phyloP scores from a whole-genome alignment of 805 yeast species.

The Lipomyces chichibuensis region DNA sequence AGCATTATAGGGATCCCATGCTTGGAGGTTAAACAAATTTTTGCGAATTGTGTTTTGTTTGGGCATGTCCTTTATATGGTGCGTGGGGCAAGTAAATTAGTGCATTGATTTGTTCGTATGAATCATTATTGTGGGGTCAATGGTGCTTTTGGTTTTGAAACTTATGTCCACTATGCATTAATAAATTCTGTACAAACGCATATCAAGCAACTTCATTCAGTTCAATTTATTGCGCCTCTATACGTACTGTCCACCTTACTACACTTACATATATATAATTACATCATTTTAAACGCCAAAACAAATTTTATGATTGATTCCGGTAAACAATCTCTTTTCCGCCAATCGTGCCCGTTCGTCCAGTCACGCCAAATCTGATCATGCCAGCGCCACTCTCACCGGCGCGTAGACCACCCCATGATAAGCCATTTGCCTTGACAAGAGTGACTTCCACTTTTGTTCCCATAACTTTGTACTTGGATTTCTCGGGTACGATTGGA shows the following conservation, averaged over 20 bases:
- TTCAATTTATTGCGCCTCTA: not conserved
- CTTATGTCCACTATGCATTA: constrained; percentile 1
- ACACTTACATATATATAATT: not conserved
- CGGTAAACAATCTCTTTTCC: constrained; percentile 36
- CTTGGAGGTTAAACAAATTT: constrained; percentile 42
- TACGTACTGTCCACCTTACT: not conserved
- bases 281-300: not conserved
- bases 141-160: not conserved
- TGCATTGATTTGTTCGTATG: not conserved
- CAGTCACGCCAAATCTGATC: constrained; percentile 38
- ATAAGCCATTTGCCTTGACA: constrained; percentile 33
- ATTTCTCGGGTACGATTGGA: constrained; percentile 37
- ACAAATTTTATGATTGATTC: constrained; percentile 24
- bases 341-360: constrained; percentile 39
- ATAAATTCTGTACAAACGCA: not conserved
- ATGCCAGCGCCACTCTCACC: constrained; percentile 39
- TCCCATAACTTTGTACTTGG: constrained; percentile 35
- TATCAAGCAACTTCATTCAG: not conserved
- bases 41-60: not conserved
- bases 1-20: constrained; percentile 78
- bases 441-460: constrained; percentile 38
- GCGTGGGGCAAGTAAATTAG: not conserved
- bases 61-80: not conserved
- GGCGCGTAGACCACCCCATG: constrained; percentile 38
- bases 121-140: not conserved